Base-by-base conservation (phyloP, 805 yeast species). In the Tetrapisispora pingtungensis region DNA sequence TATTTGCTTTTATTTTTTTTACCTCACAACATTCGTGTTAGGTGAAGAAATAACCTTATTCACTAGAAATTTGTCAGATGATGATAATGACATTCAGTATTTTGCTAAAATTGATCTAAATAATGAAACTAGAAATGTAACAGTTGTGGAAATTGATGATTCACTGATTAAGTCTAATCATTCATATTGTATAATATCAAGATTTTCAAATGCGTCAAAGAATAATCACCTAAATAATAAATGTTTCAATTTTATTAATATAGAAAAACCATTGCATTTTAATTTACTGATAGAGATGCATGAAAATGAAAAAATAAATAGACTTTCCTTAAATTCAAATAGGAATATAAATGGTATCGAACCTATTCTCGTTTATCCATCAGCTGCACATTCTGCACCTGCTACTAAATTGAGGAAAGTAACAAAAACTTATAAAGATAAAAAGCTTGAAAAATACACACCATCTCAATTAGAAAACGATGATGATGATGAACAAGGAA, bases 401-500 rank as follows among this genome's bases (percentile, higher is more conserved):
- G 54, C 55, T 2, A 45, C 46, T 19, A 49, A 52, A 44, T 47
- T 62, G 36, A 59, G 54, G 43, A 62, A 58, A 43, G 41, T 45
- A 5, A 60, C 65, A 1, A 54, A 58, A 47, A 62, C 66, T 7
- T 62, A 62, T 40, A 56, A 58, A 19, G 58, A 57, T 28, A 55
- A 52, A 48, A 56, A 53, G 34, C 53, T 54, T 7, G 26, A 52
- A 45, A 14, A 43, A 50, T 10, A 22, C 15, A 14, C 3, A 6
- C 42, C 42, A 33, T 55, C 53, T 4, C 56, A 54, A 33, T 50
- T 51, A 33, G 39, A 35, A 30, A 41, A 15, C 13, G 56, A 51
- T 33, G 57, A 49, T n/a, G 51, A 42, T 4, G 56, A 49, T 2
- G 48, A 24, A 7, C 57, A 52, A 17, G 52, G 52, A 4, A 46